Conservation (phyloP, 352 stramenopile genomes). For the Aphanomyces stellatus region DNA sequence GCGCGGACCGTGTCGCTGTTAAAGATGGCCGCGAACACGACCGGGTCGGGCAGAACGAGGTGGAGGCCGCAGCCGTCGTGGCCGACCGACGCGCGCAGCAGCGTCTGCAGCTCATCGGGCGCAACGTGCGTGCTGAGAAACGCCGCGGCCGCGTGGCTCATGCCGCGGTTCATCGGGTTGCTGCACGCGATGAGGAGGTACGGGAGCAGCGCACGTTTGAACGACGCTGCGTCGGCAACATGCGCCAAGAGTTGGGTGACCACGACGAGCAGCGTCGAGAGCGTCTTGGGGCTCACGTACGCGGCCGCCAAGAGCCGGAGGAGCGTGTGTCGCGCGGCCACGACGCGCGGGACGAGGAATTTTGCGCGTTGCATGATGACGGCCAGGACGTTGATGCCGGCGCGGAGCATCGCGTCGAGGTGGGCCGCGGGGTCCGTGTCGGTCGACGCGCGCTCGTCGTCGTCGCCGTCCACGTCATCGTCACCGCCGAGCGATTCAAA, state of each 20-base stretch:
- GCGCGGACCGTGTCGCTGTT: conserved; percentile 60
- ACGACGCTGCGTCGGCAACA: conserved; percentile 36
- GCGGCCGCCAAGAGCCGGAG: conserved; percentile 61
- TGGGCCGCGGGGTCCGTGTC: neutral
- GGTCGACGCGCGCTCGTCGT: conserved; percentile 6
- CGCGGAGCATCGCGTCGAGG: conserved; percentile 58
- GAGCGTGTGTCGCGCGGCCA: conserved; percentile 61
- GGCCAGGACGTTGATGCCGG: conserved; percentile 59
- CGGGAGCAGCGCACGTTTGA: conserved; percentile 58
- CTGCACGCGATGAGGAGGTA: conserved; percentile 64
- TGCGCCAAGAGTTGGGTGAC: conserved; percentile 54
- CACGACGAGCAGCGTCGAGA: conserved; percentile 49
- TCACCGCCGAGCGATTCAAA: conserved; percentile 16
- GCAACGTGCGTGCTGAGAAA: conserved; percentile 63
- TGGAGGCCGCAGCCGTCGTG: conserved; percentile 65
- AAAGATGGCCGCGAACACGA: conserved; percentile 54
- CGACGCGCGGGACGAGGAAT: conserved; percentile 50
- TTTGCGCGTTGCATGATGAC: conserved; percentile 60
- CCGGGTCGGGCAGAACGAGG: conserved; percentile 36
- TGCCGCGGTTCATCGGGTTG: conserved; percentile 67
- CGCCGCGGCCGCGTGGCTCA: conserved; percentile 55
- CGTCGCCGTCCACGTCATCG: conserved; percentile 28
- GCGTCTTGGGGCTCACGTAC: conserved; percentile 65
- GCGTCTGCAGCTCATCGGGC: conserved; percentile 39
- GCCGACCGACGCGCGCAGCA: conserved; percentile 60